Evolutionary conservation across 805 yeast species (phyloP), one percentile per base, ranked within the genome.

Genomic region (Debaryomyces prosopidis): DNA sequence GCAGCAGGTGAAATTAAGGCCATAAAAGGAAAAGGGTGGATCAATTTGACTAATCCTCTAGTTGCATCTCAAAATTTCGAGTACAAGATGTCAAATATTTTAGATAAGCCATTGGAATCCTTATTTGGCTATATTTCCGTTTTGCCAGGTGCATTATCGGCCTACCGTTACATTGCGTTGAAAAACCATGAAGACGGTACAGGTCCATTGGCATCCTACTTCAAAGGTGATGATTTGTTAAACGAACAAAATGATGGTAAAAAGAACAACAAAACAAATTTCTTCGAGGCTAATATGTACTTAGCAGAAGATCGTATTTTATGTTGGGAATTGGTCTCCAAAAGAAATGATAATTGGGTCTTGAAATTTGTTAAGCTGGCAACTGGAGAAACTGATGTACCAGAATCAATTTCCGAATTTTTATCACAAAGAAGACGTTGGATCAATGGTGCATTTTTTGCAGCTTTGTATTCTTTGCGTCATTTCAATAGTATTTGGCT

Each of bases 1-100:
- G 99, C 96, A 1, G 97, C 98, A 11, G 99, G 99, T 50, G 98
- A 94, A 65, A 91, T 94, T 60, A 87, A 87, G 50, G 89, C 98
- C 0, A 85, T 92, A 88, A 90, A 89, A 57, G 99, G 99, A 36
- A 87, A 83, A 56, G 86, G 83, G 23, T 89, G 97, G 80, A 58
- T 70, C 18, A 89, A 91, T 52, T 71, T 94, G 49, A 63, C 88
- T 17, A 92, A 92, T 64, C 98, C 98, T 9, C 71, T 92, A 36
- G 97, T 92, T 39, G 97, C 97, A 0, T 89, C 97, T 1, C 98
- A 92, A 63, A 92, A 92, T 63, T 92, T 92, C 58, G 98, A 92
- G 66, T 92, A 92, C 68, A 92, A 92, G 59, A 89, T 92, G 85
- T 90, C 97, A n/a, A 92, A 92, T 60, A 90, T 92, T 52, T 71